Percentiles rank a stretch among this genome's conserved stretches.
Evolutionary conservation across 2,329 filamentous ascomycete genomes (phyloP).

Genomic region (Parafenestella ontariensis): DNA sequence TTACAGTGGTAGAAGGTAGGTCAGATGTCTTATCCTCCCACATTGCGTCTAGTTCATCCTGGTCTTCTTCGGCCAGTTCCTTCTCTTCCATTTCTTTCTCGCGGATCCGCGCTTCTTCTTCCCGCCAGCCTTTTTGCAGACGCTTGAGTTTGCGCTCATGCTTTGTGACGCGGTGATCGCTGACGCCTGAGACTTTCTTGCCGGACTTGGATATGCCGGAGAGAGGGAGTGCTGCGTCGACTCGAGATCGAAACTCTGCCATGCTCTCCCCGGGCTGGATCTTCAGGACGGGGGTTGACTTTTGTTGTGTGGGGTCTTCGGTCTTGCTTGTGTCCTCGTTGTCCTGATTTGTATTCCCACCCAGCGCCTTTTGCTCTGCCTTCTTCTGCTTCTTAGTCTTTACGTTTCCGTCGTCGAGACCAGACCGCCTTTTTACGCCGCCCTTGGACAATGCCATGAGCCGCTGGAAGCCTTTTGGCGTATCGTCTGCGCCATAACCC

Average conservation of each 20-base stretch:
- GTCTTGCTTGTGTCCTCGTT: conserved; percentile 21
- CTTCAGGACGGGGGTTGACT: conserved; percentile 20
- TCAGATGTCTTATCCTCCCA: conserved; percentile 70
- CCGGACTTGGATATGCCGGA: conserved; percentile 68
- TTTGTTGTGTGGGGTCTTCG: conserved; percentile 28
- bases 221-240: conserved; percentile 84
- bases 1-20: conserved; percentile 57
- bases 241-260: conserved; percentile 80
- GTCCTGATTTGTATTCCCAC: conserved; percentile 19
- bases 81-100: conserved; percentile 81
- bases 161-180: conserved; percentile 72
- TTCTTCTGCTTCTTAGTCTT: conserved; percentile 59
- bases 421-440: conserved; percentile 59
- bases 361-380: conserved; percentile 9
- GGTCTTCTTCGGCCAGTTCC: conserved; percentile 69
- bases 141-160: conserved; percentile 80
- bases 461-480: conserved; percentile 84
- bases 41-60: conserved; percentile 67
- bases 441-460: conserved; percentile 77
- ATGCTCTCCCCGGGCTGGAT: conserved; percentile 86
- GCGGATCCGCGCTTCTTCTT: conserved; percentile 62
- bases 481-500: conserved; percentile 73
- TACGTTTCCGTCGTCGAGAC: conserved; percentile 72
- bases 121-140: conserved; percentile 65
- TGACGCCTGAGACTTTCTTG: conserved; percentile 69